These are phyloP conservation scores for Skeletonema potamos DNA, from an alignment of 108 stramenopile genomes.

Conservation along the genomic window DNA sequence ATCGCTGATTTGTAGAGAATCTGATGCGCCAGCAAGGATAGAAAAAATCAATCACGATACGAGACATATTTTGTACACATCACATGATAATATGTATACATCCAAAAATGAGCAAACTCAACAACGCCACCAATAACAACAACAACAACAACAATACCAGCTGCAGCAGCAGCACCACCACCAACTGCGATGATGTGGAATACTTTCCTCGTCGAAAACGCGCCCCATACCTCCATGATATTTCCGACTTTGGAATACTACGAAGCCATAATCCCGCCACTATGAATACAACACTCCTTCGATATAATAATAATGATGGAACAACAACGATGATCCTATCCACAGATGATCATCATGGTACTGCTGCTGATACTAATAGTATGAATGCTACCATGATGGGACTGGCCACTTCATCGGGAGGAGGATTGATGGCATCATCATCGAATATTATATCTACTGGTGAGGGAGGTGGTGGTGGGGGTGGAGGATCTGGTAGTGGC, in stretches of 20 bases:
- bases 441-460: slow-evolving; percentile 3
- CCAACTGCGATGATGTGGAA: slow-evolving; percentile 18
- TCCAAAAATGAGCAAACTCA: not conserved
- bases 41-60: too few relatives aligned
- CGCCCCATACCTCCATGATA: slow-evolving; percentile 48
- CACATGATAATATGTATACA: too few relatives aligned
- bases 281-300: not conserved
- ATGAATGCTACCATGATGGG: too few relatives aligned
- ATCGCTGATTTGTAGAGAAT: too few relatives aligned
- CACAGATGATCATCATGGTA: not conserved
- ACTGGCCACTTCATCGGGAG: not conserved
- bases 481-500: too few relatives aligned
- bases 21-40: too few relatives aligned
- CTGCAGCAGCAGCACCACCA: not conserved
- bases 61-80: too few relatives aligned
- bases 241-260: slow-evolving; percentile 17
- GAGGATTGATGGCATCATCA: not conserved
- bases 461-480: not conserved
- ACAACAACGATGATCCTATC: too few relatives aligned
- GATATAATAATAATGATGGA: slow-evolving; percentile 3
- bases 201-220: slow-evolving; percentile 44
- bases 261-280: not conserved
- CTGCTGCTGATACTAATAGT: not conserved
- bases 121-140: not conserved
- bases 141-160: not conserved